Conservation (phyloP, 2,329 filamentous ascomycete genomes). For the Trichoderma harzianum region DNA sequence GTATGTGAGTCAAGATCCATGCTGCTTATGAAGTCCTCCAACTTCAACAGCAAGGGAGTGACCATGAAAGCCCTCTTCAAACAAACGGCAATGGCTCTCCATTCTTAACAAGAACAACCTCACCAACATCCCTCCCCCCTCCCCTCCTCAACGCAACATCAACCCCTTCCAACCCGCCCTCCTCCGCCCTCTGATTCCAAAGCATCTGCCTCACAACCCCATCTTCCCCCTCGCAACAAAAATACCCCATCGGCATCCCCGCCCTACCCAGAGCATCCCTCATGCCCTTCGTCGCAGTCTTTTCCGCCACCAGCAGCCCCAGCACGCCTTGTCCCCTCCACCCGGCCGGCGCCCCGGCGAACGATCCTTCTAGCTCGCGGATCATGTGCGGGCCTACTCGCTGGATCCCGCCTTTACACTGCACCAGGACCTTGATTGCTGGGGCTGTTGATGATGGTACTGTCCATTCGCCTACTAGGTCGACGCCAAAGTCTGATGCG, state of each 20-base stretch:
- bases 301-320: conserved; percentile 66
- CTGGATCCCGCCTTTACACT: conserved; percentile 65
- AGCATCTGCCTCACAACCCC: conserved; percentile 65
- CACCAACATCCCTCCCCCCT: neutral
- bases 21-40: neutral
- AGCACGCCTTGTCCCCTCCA: conserved; percentile 66
- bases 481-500: conserved; percentile 66
- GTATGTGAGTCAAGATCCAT: neutral
- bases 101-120: conserved; percentile 10
- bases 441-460: conserved; percentile 42
- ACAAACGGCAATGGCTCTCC: conserved; percentile 1
- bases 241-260: conserved; percentile 67
- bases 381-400: conserved; percentile 57
- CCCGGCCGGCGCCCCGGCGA: conserved; percentile 67
- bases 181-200: conserved; percentile 66
- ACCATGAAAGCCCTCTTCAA: neutral
- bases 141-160: conserved; percentile 43
- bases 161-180: conserved; percentile 59
- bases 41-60: neutral
- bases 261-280: conserved; percentile 67
- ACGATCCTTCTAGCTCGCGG: conserved; percentile 77
- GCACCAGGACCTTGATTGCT: conserved; percentile 50
- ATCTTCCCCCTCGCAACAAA: conserved; percentile 55
- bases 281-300: conserved; percentile 73
- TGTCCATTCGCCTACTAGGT: conserved; percentile 69